These are phyloP conservation scores for Drechslerella stenobrocha DNA, from an alignment of 2,329 filamentous ascomycete species.

Conservation along the genomic window DNA sequence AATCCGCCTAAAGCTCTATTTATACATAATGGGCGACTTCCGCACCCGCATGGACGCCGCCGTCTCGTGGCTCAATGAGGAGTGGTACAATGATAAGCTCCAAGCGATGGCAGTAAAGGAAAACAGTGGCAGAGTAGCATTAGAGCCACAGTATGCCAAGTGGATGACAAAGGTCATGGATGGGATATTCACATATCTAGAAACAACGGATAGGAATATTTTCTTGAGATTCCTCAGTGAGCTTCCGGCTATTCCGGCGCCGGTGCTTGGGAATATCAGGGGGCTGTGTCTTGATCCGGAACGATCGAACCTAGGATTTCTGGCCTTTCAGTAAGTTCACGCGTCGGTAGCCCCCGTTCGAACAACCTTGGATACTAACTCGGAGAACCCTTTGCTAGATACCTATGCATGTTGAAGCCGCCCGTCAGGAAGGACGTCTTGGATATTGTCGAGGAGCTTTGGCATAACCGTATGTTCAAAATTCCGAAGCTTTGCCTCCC, in stretches of 20 bases:
- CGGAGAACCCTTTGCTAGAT: conserved; percentile 40
- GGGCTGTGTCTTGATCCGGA: conserved; percentile 68
- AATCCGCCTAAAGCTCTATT: conserved; percentile 78
- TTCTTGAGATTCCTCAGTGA: conserved; percentile 89
- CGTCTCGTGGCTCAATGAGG: conserved; percentile 91
- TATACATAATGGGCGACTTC: conserved; percentile 90
- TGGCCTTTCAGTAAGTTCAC: conserved; percentile 64
- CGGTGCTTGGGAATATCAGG: conserved; percentile 74
- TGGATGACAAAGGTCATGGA: conserved; percentile 83
- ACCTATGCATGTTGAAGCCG: conserved; percentile 68
- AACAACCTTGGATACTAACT: neutral
- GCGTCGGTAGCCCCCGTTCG: neutral
- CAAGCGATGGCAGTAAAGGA: conserved; percentile 57
- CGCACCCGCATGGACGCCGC: conserved; percentile 84
- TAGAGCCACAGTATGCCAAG: conserved; percentile 70
- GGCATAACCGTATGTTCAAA: conserved; percentile 65
- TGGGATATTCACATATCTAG: conserved; percentile 86
- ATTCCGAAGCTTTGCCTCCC: neutral
- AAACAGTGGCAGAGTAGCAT: conserved; percentile 57
- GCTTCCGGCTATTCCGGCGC: conserved; percentile 74
- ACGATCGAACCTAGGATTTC: conserved; percentile 66
- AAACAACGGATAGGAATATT: conserved; percentile 78
- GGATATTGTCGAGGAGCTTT: conserved; percentile 69
- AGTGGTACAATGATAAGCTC: conserved; percentile 91
- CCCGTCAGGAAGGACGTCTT: conserved; percentile 67